These are phyloP conservation scores for Chenopodium suecicum DNA, from an alignment of 148 eudicot species.

Conservation along the genomic window DNA sequence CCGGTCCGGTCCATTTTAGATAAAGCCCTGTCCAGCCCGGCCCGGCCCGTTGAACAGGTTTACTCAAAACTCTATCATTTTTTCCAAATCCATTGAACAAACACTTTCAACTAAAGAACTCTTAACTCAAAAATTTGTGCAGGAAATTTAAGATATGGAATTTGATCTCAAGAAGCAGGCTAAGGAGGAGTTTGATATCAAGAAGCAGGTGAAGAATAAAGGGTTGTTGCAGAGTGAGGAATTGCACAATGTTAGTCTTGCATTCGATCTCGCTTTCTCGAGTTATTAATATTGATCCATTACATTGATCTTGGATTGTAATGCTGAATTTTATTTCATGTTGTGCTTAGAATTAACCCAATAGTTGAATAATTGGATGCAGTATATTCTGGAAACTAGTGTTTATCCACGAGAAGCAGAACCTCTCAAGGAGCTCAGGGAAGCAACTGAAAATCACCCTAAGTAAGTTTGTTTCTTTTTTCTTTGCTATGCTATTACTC, in stretches of 20 bases:
- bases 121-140: not conserved
- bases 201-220: slow-evolving; percentile 12
- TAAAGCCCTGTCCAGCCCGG: not conserved
- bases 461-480: slow-evolving; percentile 24
- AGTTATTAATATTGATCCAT: not conserved
- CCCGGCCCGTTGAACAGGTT: too few relatives aligned
- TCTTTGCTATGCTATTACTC: too few relatives aligned
- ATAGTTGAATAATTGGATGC: not conserved
- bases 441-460: slow-evolving; percentile 41
- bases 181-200: not conserved
- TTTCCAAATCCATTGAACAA: too few relatives aligned
- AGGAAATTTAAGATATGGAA: not conserved
- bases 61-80: too few relatives aligned
- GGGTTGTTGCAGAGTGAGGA: slow-evolving; percentile 41
- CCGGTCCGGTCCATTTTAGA: too few relatives aligned
- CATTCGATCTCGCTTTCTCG: not conserved
- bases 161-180: not conserved
- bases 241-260: slow-evolving; percentile 29
- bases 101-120: too few relatives aligned
- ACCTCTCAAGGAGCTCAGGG: slow-evolving; percentile 43
- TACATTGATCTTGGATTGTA: not conserved
- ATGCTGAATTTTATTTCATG: not conserved
- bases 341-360: too few relatives aligned
- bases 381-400: slow-evolving; percentile 44
- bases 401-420: slow-evolving; percentile 47